Percentiles rank a stretch among this genome's conserved stretches.
These are phyloP conservation scores for Cladophialophora chaetospira DNA, from an alignment of 2,329 filamentous ascomycete species.

Conservation along the genomic window DNA sequence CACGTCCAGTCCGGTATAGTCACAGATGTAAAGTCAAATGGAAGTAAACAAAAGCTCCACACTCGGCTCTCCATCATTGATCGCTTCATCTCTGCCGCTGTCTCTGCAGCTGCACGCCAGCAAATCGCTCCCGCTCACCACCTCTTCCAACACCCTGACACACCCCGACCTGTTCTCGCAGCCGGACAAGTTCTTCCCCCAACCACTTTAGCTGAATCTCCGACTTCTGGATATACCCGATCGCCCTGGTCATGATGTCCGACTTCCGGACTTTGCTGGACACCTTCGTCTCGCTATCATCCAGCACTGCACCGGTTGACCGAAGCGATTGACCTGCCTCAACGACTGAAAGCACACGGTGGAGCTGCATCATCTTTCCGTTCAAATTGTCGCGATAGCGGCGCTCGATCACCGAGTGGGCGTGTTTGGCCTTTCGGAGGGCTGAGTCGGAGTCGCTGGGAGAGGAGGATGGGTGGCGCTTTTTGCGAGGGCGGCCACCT, in stretches of 20 bases:
- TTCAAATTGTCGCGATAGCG: constrained; percentile 31
- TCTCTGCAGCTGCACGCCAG: not conserved
- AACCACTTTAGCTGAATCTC: constrained; percentile 19
- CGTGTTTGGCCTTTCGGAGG: constrained; percentile 14
- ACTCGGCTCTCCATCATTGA: no score
- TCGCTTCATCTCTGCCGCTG: not conserved
- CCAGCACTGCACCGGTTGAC: not conserved
- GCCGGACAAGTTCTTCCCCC: constrained; percentile 15
- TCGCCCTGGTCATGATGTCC: constrained; percentile 26
- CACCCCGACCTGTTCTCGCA: constrained; percentile 17
- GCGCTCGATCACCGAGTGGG: constrained; percentile 26
- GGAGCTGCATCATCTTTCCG: constrained; percentile 25
- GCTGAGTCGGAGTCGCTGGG: constrained; percentile 4
- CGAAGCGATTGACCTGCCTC: not conserved
- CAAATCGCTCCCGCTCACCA: not conserved
- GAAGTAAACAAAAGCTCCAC: not conserved
- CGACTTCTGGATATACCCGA: constrained; percentile 24
- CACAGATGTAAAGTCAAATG: not conserved
- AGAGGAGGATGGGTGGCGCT: not conserved
- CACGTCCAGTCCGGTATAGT: no score
- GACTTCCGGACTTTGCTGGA: constrained; percentile 22
- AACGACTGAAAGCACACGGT: constrained; percentile 16
- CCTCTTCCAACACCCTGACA: constrained; percentile 8
- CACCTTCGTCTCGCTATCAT: not conserved
- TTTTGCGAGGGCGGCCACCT: not conserved